These are phyloP conservation scores for Chlorencoelia australis DNA, from an alignment of 2,329 filamentous ascomycete genomes.

Conservation along the genomic window DNA sequence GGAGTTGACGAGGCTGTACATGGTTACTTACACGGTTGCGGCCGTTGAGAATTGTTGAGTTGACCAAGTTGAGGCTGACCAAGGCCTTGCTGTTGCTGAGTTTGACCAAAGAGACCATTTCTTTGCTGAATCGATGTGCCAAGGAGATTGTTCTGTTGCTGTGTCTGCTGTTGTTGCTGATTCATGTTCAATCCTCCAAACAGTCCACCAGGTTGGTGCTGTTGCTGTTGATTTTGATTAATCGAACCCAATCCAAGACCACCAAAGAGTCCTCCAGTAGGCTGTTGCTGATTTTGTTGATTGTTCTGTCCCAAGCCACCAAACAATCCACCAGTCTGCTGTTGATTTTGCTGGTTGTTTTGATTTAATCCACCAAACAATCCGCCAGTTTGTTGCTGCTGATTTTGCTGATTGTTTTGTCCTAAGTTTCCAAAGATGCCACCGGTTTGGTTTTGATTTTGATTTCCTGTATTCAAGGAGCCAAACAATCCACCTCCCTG, in stretches of 20 bases:
- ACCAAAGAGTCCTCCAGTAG: constrained; percentile 22
- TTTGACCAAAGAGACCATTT: constrained; percentile 11
- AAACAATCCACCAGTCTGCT: constrained; percentile 29
- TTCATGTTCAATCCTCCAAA: constrained; percentile 10
- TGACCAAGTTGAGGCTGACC: constrained; percentile 9
- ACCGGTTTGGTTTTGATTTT: constrained; percentile 15
- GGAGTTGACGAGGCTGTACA: too few species aligned
- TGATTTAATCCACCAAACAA: constrained; percentile 18
- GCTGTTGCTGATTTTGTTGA: constrained; percentile 20
- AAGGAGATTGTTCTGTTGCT: constrained; percentile 6
- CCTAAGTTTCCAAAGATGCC: constrained; percentile 30
- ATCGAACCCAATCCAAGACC: constrained; percentile 16
- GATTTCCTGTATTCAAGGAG: constrained; percentile 8
- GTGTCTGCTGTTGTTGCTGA: constrained; percentile 10
- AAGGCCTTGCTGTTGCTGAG: constrained; percentile 6
- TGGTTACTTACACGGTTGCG: too few species aligned
- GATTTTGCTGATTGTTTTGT: constrained; percentile 17
- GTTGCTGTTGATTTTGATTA: constrained; percentile 19
- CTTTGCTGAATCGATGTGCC: constrained; percentile 10
- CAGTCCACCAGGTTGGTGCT: constrained; percentile 9
- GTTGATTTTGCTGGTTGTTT: constrained; percentile 17
- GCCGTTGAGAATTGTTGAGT: constrained; percentile 23
- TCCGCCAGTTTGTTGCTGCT: constrained; percentile 24
- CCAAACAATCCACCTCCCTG: constrained; percentile 14
- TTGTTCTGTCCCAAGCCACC: constrained; percentile 18